Base-by-base conservation (phyloP, 257 asterid species). In the Linderniella brevidens region DNA sequence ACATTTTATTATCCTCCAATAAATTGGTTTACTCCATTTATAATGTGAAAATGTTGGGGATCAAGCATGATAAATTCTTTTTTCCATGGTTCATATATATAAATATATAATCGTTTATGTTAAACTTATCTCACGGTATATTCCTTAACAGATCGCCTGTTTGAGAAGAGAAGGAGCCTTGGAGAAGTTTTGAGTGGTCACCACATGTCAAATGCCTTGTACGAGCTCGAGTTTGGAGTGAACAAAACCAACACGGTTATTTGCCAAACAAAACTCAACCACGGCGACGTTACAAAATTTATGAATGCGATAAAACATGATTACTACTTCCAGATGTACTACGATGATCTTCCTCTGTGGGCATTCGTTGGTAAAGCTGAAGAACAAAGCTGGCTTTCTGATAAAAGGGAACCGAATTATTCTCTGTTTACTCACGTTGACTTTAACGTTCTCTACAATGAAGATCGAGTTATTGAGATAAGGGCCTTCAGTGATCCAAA, bases 341-440 rank as follows among this genome's bases (percentile, higher is more conserved):
- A 61, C 63, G 95, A 80, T 49, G 85, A 78, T 71, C 98, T 84
- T 61, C 95, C 98, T 43, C 47, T 84, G 32, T 88, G 95, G 98
- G 98, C 85, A 41, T 84, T 76, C 72, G 52, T 88, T 14, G 95
- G 98, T 50, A 88, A 84, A 72, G 74, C 76, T 62, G 94, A 88
- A 74, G 69, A 73, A 10, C 78, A 39, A 68, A 67, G 52, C 46
- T 69, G 70, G 76, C 57, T 64, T 47, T 41, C 44, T 19, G 75
- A 60, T 6, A 57, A 66, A 42, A 71, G 61, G 63, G 74, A 74
- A 46, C 72, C 68, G 40, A 76, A 67, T 58, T 69, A 66, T 66
- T 76, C 70, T 47, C 69, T 88, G 45, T 88, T 88, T 57, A 74
- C 70, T 37, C 86, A 78, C 55, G 68, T 78, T 48, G 82, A 68